Evolutionary conservation across 176 grass and related monocot genomes (phyloP), one percentile per base, ranked within the genome.

Genomic region (Avena eriantha): DNA sequence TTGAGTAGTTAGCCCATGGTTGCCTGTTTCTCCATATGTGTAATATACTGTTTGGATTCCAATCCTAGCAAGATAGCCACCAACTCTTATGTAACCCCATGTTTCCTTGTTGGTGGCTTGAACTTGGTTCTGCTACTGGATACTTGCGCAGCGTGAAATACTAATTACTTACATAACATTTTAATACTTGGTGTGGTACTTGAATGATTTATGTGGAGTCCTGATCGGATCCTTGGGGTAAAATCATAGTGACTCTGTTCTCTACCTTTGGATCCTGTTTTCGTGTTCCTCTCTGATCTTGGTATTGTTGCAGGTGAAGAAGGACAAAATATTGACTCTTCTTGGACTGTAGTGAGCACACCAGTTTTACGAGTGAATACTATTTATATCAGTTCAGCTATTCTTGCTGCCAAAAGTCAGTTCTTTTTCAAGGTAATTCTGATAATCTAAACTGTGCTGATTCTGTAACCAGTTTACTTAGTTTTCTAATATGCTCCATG

Each of bases 341-440:
- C 87, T 76, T 97, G 92, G 92, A 88, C 66, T 4, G 80, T 89
- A 75, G 86, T 86, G 33, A 77, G 82, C 57, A 85, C 93, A 5
- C 80, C 87, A 10, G 75, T 92, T 81, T 70, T 91, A 49, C 84
- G 90, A 88, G 93, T 95, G 56, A 98, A 89, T 69, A 88, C 88
- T 3, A 92, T 95, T 73, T 94, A 98, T 83, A 95, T 98, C 80
- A 98, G 96, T 83, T 98, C 96, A 3, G 96, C 96, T 4, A 98
- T 98, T 92, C 92, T 98, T 79, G 96, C 96, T 66, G 96, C 92
- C 17, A 95, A 98, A 90, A 98, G 96, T 83, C 96, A 92, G 85
- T 98, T 98, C 79, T 98, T 98, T 90, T 98, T 84, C 74, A 98
- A 98, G 96, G 96, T 95, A 91, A 53, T 82, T 86, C 23, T 47